These are phyloP conservation scores for Cyberlindnera samutprakarnensis DNA, from an alignment of 805 yeast genomes.

Conservation along the genomic window DNA sequence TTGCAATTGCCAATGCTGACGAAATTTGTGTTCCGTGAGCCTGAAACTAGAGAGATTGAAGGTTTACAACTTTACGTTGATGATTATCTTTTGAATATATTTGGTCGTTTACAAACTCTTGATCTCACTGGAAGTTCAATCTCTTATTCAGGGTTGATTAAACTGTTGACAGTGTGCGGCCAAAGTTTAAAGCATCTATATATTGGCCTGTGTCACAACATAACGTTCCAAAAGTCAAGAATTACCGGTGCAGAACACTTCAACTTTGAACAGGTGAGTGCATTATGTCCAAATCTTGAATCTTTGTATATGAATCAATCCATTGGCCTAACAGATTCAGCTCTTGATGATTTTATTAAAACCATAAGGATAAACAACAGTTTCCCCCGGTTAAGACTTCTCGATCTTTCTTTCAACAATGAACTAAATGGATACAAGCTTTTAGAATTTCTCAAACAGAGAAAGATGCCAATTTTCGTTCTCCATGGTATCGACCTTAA, in stretches of 20 bases:
- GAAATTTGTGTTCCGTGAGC: constrained; percentile 16
- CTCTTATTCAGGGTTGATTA: constrained; percentile 15
- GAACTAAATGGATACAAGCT: constrained; percentile 17
- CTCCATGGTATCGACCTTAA: constrained; percentile 19
- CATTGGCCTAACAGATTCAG: constrained; percentile 17
- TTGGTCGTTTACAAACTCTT: constrained; percentile 8
- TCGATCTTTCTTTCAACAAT: constrained; percentile 20
- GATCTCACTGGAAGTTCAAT: constrained; percentile 21
- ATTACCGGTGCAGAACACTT: constrained; percentile 11
- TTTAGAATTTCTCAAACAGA: constrained; percentile 12
- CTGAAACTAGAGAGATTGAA: constrained; percentile 11
- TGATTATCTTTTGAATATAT: constrained; percentile 10
- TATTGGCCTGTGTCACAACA: constrained; percentile 18
- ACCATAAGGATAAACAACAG: constrained; percentile 5
- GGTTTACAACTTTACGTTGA: constrained; percentile 9
- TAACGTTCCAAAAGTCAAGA: constrained; percentile 13
- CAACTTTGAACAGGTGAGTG: constrained; percentile 14
- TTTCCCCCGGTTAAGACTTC: constrained; percentile 4
- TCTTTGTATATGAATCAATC: constrained; percentile 18
- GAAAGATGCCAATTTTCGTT: constrained; percentile 8
- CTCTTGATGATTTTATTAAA: constrained; percentile 10
- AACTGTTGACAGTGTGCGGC: constrained; percentile 12
- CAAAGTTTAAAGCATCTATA: constrained; percentile 7
- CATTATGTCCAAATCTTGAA: constrained; percentile 12
- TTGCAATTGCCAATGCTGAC: constrained; percentile 8